These are phyloP conservation scores for Fraxinus sp. DNA, from an alignment of 305 asterid genomes.

Conservation along the genomic window DNA sequence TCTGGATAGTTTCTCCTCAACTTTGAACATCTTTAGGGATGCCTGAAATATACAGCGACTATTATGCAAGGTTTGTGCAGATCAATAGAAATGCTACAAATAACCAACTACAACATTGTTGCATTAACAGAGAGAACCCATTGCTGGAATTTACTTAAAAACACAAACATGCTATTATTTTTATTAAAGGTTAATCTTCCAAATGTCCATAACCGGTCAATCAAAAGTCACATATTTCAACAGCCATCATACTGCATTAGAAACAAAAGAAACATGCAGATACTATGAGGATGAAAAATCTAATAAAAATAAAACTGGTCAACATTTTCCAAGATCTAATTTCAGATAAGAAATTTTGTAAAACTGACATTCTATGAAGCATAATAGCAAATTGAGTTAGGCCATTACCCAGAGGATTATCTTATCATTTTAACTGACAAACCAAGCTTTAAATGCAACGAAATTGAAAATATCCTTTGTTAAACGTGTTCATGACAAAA, in stretches of 20 bases:
- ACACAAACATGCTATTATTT: background rate
- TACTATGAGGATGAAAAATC: background rate
- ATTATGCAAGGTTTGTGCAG: background rate
- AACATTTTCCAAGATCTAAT: background rate
- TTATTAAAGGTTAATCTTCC: background rate
- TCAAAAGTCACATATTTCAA: background rate
- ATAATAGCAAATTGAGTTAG: background rate
- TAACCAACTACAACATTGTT: background rate
- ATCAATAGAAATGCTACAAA: slow-evolving; percentile 1
- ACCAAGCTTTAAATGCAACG: background rate
- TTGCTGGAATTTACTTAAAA: background rate
- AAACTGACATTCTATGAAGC: background rate
- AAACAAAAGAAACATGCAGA: background rate
- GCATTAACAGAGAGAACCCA: background rate
- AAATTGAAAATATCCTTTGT: background rate
- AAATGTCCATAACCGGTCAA: background rate
- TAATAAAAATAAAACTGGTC: background rate
- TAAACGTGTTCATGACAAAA: background rate
- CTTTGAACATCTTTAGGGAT: slow-evolving; percentile 60
- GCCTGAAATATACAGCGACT: slow-evolving; percentile 46
- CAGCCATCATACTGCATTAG: background rate
- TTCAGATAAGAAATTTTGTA: background rate
- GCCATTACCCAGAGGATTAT: background rate
- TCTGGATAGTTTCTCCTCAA: slow-evolving; percentile 91
- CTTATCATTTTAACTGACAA: background rate